These are phyloP conservation scores for Gremmenia infestans DNA, from an alignment of 2,329 filamentous ascomycete species.

Conservation along the genomic window DNA sequence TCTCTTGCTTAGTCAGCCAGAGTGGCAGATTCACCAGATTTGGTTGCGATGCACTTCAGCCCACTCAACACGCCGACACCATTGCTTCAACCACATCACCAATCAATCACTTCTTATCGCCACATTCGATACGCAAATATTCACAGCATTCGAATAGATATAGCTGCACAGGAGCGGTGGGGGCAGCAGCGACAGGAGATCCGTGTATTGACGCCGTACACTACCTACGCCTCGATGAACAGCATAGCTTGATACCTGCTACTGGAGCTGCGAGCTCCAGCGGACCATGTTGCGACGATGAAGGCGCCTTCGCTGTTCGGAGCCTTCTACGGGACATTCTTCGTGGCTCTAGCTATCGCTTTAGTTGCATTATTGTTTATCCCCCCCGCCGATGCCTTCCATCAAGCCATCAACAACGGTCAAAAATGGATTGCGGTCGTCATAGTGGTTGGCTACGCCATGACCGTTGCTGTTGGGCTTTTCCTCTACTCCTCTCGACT, in stretches of 20 bases:
- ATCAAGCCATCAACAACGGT: conserved; percentile 62
- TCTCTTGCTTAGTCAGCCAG: too few relatives aligned
- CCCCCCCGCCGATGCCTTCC: conserved; percentile 75
- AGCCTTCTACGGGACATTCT: conserved; percentile 76
- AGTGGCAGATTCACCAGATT: too few relatives aligned
- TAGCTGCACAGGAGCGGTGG: neutral
- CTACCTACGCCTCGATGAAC: neutral
- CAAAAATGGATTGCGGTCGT: conserved; percentile 80
- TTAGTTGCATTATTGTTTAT: conserved; percentile 70
- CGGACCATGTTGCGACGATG: conserved; percentile 21
- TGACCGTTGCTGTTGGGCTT: conserved; percentile 63
- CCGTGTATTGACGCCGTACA: neutral
- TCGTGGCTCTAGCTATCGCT: conserved; percentile 69
- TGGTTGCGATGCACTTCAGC: neutral
- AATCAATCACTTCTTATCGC: neutral
- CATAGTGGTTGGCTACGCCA: conserved; percentile 68
- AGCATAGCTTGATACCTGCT: conserved; percentile 1
- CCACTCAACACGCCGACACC: neutral
- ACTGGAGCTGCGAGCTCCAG: conserved; percentile 6
- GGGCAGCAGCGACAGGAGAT: too few relatives aligned
- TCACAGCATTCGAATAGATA: neutral
- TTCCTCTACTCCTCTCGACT: conserved; percentile 81
- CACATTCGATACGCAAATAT: neutral
- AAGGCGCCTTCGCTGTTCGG: conserved; percentile 49
- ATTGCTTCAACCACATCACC: neutral